phyloP scores from a whole-genome alignment of 768 basidiomycete genomes.

The Coprinopsis marcescibilis region DNA sequence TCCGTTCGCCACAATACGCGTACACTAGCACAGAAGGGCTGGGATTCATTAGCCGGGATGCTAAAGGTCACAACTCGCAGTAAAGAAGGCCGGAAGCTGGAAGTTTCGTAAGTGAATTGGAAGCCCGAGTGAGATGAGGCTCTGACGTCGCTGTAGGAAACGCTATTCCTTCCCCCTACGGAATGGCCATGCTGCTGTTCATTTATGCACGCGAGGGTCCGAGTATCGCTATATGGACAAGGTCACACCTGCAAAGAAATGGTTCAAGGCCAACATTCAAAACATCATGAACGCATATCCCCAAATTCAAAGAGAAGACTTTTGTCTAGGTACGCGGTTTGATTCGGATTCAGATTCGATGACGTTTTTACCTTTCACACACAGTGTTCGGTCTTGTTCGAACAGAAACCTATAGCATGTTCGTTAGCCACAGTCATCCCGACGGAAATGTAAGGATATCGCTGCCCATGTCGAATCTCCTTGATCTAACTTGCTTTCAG shows the following conservation, averaged over 20 bases:
- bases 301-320: slow-evolving; percentile 51
- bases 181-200: slow-evolving; percentile 59
- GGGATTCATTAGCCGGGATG: slow-evolving; percentile 42
- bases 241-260: slow-evolving; percentile 58
- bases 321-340: slow-evolving; percentile 40
- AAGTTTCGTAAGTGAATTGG: no score
- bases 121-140: no score
- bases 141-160: slow-evolving; percentile 39
- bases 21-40: slow-evolving; percentile 43
- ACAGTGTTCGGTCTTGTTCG: slow-evolving; percentile 65
- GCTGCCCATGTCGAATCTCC: background rate
- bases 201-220: slow-evolving; percentile 64
- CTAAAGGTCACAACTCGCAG: slow-evolving; percentile 31
- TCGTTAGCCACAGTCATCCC: slow-evolving; percentile 67
- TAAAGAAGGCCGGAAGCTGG: slow-evolving; percentile 11
- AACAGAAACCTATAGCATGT: slow-evolving; percentile 65
- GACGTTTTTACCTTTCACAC: background rate
- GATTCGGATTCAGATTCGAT: background rate
- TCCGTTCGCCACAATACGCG: slow-evolving; percentile 52
- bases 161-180: slow-evolving; percentile 57
- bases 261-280: slow-evolving; percentile 70
- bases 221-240: slow-evolving; percentile 63
- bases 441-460: slow-evolving; percentile 25
- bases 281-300: slow-evolving; percentile 53
- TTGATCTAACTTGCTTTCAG: slow-evolving; percentile 20